Base-by-base conservation (phyloP, 106 monocot genomes). In the Platanthera guangdongensis region DNA sequence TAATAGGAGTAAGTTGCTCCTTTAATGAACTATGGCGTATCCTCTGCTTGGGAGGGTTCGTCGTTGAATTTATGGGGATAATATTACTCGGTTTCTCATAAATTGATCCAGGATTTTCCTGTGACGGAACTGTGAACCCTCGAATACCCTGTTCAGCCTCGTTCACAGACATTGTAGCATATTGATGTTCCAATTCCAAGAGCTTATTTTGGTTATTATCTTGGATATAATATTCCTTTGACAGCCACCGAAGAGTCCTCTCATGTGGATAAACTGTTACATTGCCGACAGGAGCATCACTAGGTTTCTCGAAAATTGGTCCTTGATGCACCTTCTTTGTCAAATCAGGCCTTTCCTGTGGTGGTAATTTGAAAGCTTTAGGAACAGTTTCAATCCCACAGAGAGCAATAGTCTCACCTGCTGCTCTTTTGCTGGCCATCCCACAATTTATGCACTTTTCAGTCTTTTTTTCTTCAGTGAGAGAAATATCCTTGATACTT, bases 221-320 rank as follows among this genome's bases (percentile, higher is more conserved):
- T 74, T 6, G 76, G 74, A 22, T 62, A n/a, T 57, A 68, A 19
- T 74, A 76, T 45, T 52, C 62, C 2, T 18, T 74, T 45, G 76
- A 79, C 55, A 76, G 67, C 67, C 48, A 74, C 52, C 14, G 15
- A 14, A 59, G n/a, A 14, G 4, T 18, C 11, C 75, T 22, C 13
- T 39, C 50, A 57, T 21, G 21, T 18, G 32, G 30, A 51, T 48
- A 57, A 13, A 57, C 16, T 22, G 39, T 79, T 70, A 45, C 47
- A 80, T 82, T 75, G 64, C 59, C 77, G 16, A 16, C 18, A 28
- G 76, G 69, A 72, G 48, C 74, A 71, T 60, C 54, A 6, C 77
- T 81, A 51, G 74, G 72, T 19, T 76, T 81, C 11, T 76, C 75
- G 46, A 48, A 68, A 0, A 32, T 16, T 16, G 22, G 8, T 4